Percentiles rank a stretch among this genome's conserved stretches.
phyloP scores from a whole-genome alignment of 139 green algal genomes.

The Tetraselmis striata region DNA sequence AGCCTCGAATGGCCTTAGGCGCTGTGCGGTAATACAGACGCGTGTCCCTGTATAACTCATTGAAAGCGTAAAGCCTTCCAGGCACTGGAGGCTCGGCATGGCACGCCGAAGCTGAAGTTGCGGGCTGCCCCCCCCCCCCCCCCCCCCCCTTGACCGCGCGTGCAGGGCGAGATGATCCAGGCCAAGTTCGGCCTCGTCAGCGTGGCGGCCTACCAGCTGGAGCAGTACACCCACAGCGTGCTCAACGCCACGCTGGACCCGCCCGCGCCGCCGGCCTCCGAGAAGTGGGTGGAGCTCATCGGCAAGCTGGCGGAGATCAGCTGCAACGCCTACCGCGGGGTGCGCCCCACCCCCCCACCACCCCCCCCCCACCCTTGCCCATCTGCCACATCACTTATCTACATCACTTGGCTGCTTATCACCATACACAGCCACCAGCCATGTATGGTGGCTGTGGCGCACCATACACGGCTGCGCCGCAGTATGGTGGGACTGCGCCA shows the following conservation, averaged over 20 bases:
- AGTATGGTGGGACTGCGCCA: neutral
- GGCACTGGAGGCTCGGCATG: too few species aligned
- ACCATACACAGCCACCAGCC: too few species aligned
- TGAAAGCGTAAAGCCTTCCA: too few species aligned
- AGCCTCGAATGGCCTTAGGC: too few species aligned
- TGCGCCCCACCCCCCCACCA: conserved; percentile 6
- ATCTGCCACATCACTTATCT: conserved; percentile 1
- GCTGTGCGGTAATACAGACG: too few species aligned
- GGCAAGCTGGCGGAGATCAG: conserved; percentile 49
- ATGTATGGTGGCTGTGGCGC: too few species aligned
- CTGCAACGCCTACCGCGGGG: conserved; percentile 56
- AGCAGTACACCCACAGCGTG: conserved; percentile 83
- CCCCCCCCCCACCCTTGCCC: conserved; percentile 23
- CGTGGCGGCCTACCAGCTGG: conserved; percentile 76
- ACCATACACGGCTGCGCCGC: neutral
- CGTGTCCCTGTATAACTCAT: too few species aligned
- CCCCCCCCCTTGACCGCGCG: too few species aligned
- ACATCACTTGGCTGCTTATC: too few species aligned
- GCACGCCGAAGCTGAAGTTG: too few species aligned
- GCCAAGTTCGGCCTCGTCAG: conserved; percentile 87
- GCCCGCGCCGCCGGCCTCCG: conserved; percentile 31
- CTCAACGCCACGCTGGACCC: conserved; percentile 75
- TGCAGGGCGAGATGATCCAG: conserved; percentile 74
- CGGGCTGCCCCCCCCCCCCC: too few species aligned
- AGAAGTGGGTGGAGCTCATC: conserved; percentile 77